phyloP scores from a whole-genome alignment of 495 filamentous ascomycete species.

The Aspergillus biplanus region DNA sequence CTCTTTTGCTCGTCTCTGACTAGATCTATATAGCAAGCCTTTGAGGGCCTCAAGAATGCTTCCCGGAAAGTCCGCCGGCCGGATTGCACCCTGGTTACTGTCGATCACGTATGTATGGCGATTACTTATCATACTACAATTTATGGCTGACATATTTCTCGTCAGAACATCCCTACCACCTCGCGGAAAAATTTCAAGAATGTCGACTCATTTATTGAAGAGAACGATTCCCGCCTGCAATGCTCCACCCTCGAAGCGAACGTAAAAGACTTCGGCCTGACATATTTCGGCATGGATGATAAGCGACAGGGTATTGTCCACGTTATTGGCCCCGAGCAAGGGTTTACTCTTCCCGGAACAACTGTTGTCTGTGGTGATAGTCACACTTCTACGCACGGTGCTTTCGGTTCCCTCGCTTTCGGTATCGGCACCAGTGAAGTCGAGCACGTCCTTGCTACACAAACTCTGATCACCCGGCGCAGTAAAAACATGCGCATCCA shows the following conservation, averaged over 20 bases:
- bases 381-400: conserved; percentile 97
- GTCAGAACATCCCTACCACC: conserved; percentile 86
- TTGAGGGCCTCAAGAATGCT: conserved; percentile 90
- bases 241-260: conserved; percentile 96
- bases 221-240: conserved; percentile 90
- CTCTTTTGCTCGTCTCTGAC: background rate
- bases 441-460: conserved; percentile 96
- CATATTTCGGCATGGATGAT: conserved; percentile 95
- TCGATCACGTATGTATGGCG: conserved; percentile 81
- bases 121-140: background rate
- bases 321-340: conserved; percentile 98
- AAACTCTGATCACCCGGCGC: conserved; percentile 89
- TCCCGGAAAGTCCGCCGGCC: conserved; percentile 85
- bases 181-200: conserved; percentile 88
- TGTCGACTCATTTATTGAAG: conserved; percentile 83
- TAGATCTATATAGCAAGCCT: conserved; percentile 72
- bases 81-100: conserved; percentile 95
- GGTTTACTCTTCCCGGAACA: conserved; percentile 96
- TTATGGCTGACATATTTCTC: conserved; percentile 21
- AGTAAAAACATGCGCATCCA: conserved; percentile 99
- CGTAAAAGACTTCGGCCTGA: conserved; percentile 93
- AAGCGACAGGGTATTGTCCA: conserved; percentile 98
- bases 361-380: conserved; percentile 98
- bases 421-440: conserved; percentile 98
- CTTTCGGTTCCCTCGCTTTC: conserved; percentile 93